A percentile compares a stretch with the other conserved stretches of the same genome.
phyloP scores from a whole-genome alignment of 352 stramenopile genomes.

The Elongisporangium undulatum region DNA sequence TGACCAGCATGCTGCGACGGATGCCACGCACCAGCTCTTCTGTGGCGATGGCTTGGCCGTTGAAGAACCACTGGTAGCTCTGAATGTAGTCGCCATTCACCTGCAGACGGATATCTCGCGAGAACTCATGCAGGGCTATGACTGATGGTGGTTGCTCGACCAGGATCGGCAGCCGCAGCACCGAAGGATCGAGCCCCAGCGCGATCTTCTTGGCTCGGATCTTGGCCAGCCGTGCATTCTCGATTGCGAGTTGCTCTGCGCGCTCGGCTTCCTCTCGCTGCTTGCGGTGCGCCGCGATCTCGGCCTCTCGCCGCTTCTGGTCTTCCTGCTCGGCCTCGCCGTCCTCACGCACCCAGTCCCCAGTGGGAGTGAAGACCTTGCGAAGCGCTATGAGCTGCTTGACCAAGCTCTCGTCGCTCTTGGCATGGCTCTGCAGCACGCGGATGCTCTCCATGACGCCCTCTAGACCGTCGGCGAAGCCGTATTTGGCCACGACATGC shows the following conservation, averaged over 20 bases:
- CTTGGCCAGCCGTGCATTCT: slow-evolving; percentile 34
- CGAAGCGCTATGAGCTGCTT: slow-evolving; percentile 41
- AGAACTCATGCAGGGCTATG: slow-evolving; percentile 20
- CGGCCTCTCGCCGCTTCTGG: slow-evolving; percentile 17
- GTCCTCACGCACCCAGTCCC: slow-evolving; percentile 49
- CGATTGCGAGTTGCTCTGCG: slow-evolving; percentile 21
- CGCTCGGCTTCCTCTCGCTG: slow-evolving; percentile 26
- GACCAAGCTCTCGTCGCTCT: slow-evolving; percentile 32
- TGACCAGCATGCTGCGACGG: slow-evolving; percentile 27
- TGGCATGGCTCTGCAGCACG: slow-evolving; percentile 28
- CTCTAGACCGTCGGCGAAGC: slow-evolving; percentile 35
- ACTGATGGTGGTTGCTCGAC: slow-evolving; percentile 17
- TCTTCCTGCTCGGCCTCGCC: slow-evolving; percentile 38
- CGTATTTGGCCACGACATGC: slow-evolving; percentile 35
- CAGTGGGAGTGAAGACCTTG: slow-evolving; percentile 42
- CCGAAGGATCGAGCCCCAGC: slow-evolving; percentile 43
- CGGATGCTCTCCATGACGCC: slow-evolving; percentile 47
- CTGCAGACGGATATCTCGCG: slow-evolving; percentile 23
- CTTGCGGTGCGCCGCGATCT: slow-evolving; percentile 14
- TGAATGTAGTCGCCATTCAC: slow-evolving; percentile 33
- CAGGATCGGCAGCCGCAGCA: slow-evolving; percentile 33
- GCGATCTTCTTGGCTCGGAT: slow-evolving; percentile 59
- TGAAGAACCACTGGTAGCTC: slow-evolving; percentile 49
- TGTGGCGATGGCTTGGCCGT: slow-evolving; percentile 19
- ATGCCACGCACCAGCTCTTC: slow-evolving; percentile 12